A percentile compares a stretch with the other conserved stretches of the same genome.
phyloP scores from a whole-genome alignment of 495 filamentous ascomycete genomes.

The Penicillium coffeae region DNA sequence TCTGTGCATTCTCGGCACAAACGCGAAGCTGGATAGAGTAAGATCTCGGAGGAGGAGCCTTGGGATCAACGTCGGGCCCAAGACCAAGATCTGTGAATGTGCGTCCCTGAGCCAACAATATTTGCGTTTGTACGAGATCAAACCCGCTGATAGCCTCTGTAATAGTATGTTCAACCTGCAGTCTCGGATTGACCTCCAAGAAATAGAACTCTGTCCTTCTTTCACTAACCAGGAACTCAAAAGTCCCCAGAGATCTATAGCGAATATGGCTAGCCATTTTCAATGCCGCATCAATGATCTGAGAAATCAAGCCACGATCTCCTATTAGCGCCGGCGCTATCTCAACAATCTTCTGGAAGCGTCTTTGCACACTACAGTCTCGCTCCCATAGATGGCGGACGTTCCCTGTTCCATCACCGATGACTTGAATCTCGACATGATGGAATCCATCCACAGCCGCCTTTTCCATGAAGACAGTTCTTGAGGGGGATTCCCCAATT shows the following conservation, averaged over 20 bases:
- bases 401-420: slow-evolving; percentile 51
- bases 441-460: slow-evolving; percentile 48
- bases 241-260: slow-evolving; percentile 56
- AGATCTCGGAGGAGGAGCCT: slow-evolving; percentile 26
- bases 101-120: slow-evolving; percentile 51
- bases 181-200: slow-evolving; percentile 60
- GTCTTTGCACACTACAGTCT: slow-evolving; percentile 58
- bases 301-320: slow-evolving; percentile 34
- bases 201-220: slow-evolving; percentile 56
- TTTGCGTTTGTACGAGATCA: slow-evolving; percentile 54
- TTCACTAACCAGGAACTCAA: slow-evolving; percentile 60
- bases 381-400: slow-evolving; percentile 53
- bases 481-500: slow-evolving; percentile 48
- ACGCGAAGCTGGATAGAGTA: slow-evolving; percentile 56
- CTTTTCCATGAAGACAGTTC: slow-evolving; percentile 51
- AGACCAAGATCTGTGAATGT: slow-evolving; percentile 41
- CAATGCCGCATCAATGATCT: slow-evolving; percentile 37
- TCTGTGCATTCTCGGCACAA: slow-evolving; percentile 53
- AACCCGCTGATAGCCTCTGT: slow-evolving; percentile 52
- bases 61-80: slow-evolving; percentile 18
- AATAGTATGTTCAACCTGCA: slow-evolving; percentile 56
- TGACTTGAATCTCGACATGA: slow-evolving; percentile 57
- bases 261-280: slow-evolving; percentile 40
- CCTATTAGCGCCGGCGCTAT: slow-evolving; percentile 40
- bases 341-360: slow-evolving; percentile 54